These are phyloP conservation scores for Apiospora kogelbergensis DNA, from an alignment of 2,329 filamentous ascomycete genomes.

Conservation along the genomic window DNA sequence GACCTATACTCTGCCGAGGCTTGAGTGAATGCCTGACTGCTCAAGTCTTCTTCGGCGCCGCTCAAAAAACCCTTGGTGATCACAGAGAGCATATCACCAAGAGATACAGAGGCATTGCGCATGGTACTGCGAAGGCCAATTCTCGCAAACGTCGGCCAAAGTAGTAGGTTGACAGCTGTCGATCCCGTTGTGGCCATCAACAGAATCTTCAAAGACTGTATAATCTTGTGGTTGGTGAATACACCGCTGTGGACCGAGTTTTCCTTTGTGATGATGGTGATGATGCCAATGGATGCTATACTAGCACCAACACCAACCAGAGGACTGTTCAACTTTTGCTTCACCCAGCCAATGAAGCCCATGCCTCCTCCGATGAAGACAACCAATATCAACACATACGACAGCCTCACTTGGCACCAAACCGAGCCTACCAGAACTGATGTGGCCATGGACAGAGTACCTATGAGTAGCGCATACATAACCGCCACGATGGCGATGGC, in stretches of 20 bases:
- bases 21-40: conserved; percentile 62
- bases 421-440: conserved; percentile 74
- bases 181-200: conserved; percentile 73
- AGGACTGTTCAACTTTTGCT: conserved; percentile 75
- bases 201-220: conserved; percentile 81
- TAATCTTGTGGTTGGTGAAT: conserved; percentile 79
- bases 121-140: conserved; percentile 72
- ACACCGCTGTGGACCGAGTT: conserved; percentile 80
- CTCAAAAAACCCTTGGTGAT: conserved; percentile 83
- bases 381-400: conserved; percentile 76
- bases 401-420: conserved; percentile 65
- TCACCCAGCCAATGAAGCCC: conserved; percentile 85
- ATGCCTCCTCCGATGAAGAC: conserved; percentile 85
- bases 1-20: conserved; percentile 64
- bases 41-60: conserved; percentile 76
- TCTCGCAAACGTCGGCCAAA: conserved; percentile 79
- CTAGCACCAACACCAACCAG: conserved; percentile 84
- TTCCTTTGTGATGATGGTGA: conserved; percentile 88
- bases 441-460: conserved; percentile 83
- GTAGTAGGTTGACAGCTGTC: conserved; percentile 70
- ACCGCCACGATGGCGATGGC: conserved; percentile 77
- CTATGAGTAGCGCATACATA: conserved; percentile 73
- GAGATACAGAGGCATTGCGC: conserved; percentile 69
- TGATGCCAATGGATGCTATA: conserved; percentile 82
- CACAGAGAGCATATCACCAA: conserved; percentile 78